Percentiles rank a stretch among this genome's conserved stretches.
phyloP scores from a whole-genome alignment of 2,329 filamentous ascomycete genomes.

The Penicillium rolfsii region DNA sequence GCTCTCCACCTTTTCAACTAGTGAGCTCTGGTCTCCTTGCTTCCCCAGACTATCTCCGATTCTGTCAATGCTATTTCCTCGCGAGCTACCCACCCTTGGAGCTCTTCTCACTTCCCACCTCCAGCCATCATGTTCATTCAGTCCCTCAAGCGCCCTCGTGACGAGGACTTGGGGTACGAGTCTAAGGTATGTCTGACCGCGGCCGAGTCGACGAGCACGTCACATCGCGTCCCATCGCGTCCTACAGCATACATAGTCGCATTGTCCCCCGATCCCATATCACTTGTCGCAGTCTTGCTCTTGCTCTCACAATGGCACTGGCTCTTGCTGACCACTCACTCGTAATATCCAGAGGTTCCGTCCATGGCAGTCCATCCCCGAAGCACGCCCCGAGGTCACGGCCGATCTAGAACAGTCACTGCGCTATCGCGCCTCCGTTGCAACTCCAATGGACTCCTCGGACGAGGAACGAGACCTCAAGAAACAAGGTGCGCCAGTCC shows the following conservation, averaged over 20 bases:
- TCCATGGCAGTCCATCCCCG: constrained; percentile 7
- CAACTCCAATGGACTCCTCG: constrained; percentile 44
- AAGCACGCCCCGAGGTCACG: constrained; percentile 33
- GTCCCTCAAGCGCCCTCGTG: constrained; percentile 13
- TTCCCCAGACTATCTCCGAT: constrained; percentile 5
- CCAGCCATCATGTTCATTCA: constrained; percentile 1
- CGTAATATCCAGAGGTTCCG: constrained; percentile 34
- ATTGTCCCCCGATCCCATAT: background rate
- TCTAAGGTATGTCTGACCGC: constrained; percentile 3
- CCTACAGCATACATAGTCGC: background rate
- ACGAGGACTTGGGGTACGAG: constrained; percentile 9
- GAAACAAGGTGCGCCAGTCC: constrained; percentile 31
- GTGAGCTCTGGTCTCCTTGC: constrained; percentile 6
- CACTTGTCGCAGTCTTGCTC: background rate
- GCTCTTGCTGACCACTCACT: background rate
- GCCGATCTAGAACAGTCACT: constrained; percentile 22
- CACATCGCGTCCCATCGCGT: background rate
- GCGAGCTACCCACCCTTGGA: background rate
- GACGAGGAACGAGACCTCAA: constrained; percentile 37
- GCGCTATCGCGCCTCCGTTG: constrained; percentile 28
- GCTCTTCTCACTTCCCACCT: background rate
- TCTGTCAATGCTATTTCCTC: constrained; percentile 1
- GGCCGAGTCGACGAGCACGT: background rate
- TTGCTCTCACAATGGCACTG: too few species aligned
- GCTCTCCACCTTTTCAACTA: constrained; percentile 6